phyloP scores from a whole-genome alignment of 352 stramenopile genomes.

The Phytopythium helicoides region DNA sequence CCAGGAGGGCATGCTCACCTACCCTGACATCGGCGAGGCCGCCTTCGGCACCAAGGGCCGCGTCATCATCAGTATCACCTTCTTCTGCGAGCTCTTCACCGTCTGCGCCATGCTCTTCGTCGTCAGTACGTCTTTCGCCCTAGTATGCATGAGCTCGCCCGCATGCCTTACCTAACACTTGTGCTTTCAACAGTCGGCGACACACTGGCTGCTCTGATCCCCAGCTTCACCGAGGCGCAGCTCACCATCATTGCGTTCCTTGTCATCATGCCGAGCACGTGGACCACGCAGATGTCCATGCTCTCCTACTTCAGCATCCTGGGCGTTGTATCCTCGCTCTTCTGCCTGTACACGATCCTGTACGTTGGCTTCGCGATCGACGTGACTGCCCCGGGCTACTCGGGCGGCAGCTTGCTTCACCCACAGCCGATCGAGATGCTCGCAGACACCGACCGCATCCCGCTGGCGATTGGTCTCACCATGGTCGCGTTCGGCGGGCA shows the following conservation, averaged over 20 bases:
- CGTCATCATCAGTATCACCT: conserved; percentile 73
- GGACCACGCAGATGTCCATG: conserved; percentile 78
- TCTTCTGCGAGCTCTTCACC: conserved; percentile 82
- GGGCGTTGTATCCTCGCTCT: conserved; percentile 80
- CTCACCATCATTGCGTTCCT: conserved; percentile 69
- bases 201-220: conserved; percentile 70
- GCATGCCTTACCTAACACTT: too few species aligned
- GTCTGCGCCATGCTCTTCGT: conserved; percentile 80
- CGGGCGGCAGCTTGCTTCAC: conserved; percentile 52
- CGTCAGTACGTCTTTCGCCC: conserved; percentile 55
- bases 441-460: conserved; percentile 62
- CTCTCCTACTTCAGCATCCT: conserved; percentile 86
- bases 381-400: conserved; percentile 27
- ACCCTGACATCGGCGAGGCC: conserved; percentile 79
- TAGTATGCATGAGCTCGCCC: too few species aligned
- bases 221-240: conserved; percentile 51
- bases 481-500: conserved; percentile 88
- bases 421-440: conserved; percentile 64
- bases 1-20: conserved; percentile 81
- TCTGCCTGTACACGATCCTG: conserved; percentile 74
- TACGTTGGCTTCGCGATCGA: conserved; percentile 73
- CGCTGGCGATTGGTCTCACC: conserved; percentile 76
- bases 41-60: conserved; percentile 71
- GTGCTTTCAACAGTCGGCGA: conserved; percentile 52
- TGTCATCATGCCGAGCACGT: conserved; percentile 75